phyloP scores from a whole-genome alignment of 495 filamentous ascomycete genomes.

The Penicillium mononematosum region DNA sequence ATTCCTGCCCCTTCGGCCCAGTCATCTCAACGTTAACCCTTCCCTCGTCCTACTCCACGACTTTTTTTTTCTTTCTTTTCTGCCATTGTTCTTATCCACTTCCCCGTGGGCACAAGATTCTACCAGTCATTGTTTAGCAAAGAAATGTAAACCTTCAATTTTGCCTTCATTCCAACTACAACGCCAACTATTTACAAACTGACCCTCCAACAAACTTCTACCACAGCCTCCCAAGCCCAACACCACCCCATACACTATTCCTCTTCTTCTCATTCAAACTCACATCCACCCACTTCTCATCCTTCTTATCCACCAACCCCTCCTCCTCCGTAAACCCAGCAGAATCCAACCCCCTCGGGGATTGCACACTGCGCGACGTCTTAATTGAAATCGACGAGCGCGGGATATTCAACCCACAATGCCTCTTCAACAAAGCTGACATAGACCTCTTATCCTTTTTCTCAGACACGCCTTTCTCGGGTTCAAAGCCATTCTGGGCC shows the following conservation, averaged over 20 bases:
- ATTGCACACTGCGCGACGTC: conserved; percentile 1
- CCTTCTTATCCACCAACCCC: conserved; percentile 13
- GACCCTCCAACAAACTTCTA: background rate
- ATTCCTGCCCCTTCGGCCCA: too few relatives aligned
- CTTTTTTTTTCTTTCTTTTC: too few relatives aligned
- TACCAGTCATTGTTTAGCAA: background rate
- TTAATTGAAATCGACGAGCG: conserved; percentile 20
- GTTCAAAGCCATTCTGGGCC: background rate
- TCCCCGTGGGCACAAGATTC: too few relatives aligned
- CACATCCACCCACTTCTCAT: conserved; percentile 23
- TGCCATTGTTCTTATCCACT: too few relatives aligned
- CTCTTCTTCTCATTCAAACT: conserved; percentile 11
- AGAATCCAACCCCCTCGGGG: conserved; percentile 18
- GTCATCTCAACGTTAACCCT: too few relatives aligned
- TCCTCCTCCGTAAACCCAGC: conserved; percentile 17
- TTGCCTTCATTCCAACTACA: background rate
- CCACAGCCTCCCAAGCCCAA: conserved; percentile 11
- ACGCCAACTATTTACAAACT: background rate
- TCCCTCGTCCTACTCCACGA: too few relatives aligned
- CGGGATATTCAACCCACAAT: conserved; percentile 16
- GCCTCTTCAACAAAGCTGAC: conserved; percentile 15
- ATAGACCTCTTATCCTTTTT: conserved; percentile 17
- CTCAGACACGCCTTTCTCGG: background rate
- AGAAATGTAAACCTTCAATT: background rate
- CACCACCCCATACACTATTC: conserved; percentile 16